Evolutionary conservation across 768 basidiomycete species (phyloP).

Genomic region (Strobilomyces confusus): DNA sequence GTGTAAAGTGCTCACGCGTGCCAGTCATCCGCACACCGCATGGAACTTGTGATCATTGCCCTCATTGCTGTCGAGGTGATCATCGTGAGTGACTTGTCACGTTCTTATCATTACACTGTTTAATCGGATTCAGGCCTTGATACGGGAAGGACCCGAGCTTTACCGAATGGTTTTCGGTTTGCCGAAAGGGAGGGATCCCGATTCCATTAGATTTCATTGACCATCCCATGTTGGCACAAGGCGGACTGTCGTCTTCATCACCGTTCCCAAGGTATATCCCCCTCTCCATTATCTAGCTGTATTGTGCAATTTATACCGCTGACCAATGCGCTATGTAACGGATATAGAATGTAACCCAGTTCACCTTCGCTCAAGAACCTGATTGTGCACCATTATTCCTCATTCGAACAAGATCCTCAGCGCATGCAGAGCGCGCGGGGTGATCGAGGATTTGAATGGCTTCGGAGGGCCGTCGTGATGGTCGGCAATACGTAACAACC

Average conservation of each 20-base stretch:
- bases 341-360: not conserved
- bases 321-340: not conserved
- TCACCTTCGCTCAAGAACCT: not conserved
- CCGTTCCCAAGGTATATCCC: conserved; percentile 3
- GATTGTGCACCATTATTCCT: not conserved
- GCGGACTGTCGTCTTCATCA: not conserved
- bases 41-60: conserved; percentile 94
- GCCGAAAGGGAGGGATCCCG: conserved; percentile 10
- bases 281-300: not conserved
- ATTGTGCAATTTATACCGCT: conserved; percentile 4
- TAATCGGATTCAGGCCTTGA: conserved; percentile 49
- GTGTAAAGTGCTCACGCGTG: not conserved
- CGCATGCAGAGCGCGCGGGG: conserved; percentile 13
- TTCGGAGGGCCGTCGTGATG: conserved; percentile 17
- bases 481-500: not conserved
- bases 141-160: conserved; percentile 75
- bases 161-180: conserved; percentile 47
- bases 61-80: conserved; percentile 95
- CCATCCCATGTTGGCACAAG: not conserved
- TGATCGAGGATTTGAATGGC: conserved; percentile 24
- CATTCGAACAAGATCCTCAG: conserved; percentile 15
- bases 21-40: conserved; percentile 85
- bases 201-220: conserved; percentile 5
- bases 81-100: conserved; percentile 51
- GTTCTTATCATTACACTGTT: not conserved